Evolutionary conservation across 176 grass and related monocot species (phyloP).

Genomic region (Carex parvula): DNA sequence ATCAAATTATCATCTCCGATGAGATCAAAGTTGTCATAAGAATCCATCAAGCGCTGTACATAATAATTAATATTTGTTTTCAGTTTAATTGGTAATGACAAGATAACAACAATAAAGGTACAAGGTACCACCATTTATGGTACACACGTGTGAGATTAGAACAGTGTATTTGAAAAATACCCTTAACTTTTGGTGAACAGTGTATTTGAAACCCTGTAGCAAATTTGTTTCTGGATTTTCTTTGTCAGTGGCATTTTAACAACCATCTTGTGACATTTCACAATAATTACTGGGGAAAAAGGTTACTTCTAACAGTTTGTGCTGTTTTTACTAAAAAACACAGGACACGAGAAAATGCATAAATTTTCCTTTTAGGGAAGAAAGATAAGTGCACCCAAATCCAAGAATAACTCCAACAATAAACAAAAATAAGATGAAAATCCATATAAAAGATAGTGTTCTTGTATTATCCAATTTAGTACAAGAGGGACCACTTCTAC

Average conservation of each 20-base stretch:
- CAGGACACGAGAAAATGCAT: background rate
- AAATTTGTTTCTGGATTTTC: background rate
- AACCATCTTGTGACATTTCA: background rate
- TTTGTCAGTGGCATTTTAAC: conserved; percentile 12
- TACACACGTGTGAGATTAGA: background rate
- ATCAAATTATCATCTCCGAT: conserved; percentile 15
- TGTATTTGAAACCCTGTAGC: background rate
- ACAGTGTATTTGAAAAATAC: background rate
- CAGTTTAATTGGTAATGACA: background rate
- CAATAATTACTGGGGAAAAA: background rate
- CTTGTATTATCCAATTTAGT: background rate
- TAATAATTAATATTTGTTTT: background rate
- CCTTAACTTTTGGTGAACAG: background rate
- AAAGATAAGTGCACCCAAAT: background rate
- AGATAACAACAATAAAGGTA: background rate
- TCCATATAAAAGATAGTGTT: background rate
- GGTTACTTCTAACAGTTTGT: background rate
- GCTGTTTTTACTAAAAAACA: background rate
- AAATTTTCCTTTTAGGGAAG: background rate
- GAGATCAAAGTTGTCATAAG: conserved; percentile 21
- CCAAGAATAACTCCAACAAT: background rate
- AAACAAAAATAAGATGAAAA: conserved; percentile 5
- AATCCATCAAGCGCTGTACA: conserved; percentile 13
- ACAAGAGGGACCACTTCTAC: background rate
- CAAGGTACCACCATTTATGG: background rate